Conservation (phyloP, 2,329 filamentous ascomycete species). For the Colletotrichum somersetense region DNA sequence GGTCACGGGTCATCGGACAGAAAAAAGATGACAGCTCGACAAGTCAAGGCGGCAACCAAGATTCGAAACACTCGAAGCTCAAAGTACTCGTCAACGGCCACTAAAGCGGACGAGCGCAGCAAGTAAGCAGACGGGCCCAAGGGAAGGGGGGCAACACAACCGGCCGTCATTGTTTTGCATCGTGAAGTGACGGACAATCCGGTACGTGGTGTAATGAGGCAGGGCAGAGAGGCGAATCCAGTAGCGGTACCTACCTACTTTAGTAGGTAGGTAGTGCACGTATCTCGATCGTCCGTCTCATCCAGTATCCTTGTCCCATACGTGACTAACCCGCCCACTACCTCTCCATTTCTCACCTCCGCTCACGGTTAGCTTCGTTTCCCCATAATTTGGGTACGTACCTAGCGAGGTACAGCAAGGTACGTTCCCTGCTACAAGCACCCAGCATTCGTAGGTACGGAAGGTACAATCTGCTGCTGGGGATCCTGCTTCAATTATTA, state of each 20-base stretch:
- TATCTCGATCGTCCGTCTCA: slow-evolving; percentile 26
- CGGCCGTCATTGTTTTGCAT: background rate
- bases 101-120: slow-evolving; percentile 7
- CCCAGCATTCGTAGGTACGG: background rate
- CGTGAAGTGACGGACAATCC: background rate
- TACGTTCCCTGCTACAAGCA: background rate
- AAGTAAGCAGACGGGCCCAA: background rate
- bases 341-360: slow-evolving; percentile 25
- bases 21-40: slow-evolving; percentile 25
- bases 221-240: background rate
- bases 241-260: background rate
- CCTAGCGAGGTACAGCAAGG: background rate
- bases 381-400: slow-evolving; percentile 35
- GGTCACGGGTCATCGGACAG: slow-evolving; percentile 27
- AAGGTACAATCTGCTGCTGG: slow-evolving; percentile 1
- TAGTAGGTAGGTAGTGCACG: background rate
- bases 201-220: background rate
- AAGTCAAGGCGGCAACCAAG: slow-evolving; percentile 21
- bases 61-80: slow-evolving; percentile 2
- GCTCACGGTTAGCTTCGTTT: slow-evolving; percentile 28
- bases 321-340: slow-evolving; percentile 36
- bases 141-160: background rate
- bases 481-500: slow-evolving; percentile 32
- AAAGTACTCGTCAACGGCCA: slow-evolving; percentile 15
- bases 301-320: slow-evolving; percentile 32